These are phyloP conservation scores for Berkeleyomyces rouxiae DNA, from an alignment of 2,329 filamentous ascomycete genomes.

Conservation along the genomic window DNA sequence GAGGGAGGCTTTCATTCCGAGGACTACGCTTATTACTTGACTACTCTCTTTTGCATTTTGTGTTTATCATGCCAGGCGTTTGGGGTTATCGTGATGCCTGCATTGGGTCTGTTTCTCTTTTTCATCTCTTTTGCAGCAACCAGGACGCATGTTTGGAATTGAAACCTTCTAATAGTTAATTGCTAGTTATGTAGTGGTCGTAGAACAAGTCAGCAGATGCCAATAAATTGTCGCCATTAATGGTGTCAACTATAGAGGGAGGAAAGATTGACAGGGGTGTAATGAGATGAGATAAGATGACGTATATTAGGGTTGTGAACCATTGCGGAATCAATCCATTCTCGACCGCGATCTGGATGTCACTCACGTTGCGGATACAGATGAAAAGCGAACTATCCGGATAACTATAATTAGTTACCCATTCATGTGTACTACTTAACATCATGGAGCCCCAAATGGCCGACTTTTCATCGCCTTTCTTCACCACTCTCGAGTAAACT, in stretches of 20 bases:
- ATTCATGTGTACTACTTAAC: too few species aligned
- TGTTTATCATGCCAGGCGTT: neutral
- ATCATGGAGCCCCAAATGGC: too few species aligned
- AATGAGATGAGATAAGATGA: neutral
- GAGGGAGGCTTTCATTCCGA: constrained; percentile 21
- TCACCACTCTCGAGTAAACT: constrained; percentile 18
- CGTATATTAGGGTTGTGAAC: neutral
- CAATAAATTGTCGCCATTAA: neutral
- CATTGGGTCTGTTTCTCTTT: neutral
- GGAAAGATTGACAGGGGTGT: neutral
- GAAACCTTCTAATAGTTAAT: neutral
- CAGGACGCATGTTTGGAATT: too few species aligned
- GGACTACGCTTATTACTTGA: constrained; percentile 16
- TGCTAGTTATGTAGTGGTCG: too few species aligned
- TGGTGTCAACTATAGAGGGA: neutral
- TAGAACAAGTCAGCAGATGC: neutral
- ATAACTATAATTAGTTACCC: too few species aligned
- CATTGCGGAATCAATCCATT: too few species aligned
- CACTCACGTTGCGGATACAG: too few species aligned
- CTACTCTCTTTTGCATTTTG: constrained; percentile 15
- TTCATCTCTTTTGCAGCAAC: neutral
- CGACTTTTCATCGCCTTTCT: constrained; percentile 21
- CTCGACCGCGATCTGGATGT: too few species aligned
- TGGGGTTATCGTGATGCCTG: neutral
- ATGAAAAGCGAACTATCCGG: too few species aligned